Evolutionary conservation across 1,284 basidiomycete genomes (phyloP).

Genomic region (Pterula multifida): DNA sequence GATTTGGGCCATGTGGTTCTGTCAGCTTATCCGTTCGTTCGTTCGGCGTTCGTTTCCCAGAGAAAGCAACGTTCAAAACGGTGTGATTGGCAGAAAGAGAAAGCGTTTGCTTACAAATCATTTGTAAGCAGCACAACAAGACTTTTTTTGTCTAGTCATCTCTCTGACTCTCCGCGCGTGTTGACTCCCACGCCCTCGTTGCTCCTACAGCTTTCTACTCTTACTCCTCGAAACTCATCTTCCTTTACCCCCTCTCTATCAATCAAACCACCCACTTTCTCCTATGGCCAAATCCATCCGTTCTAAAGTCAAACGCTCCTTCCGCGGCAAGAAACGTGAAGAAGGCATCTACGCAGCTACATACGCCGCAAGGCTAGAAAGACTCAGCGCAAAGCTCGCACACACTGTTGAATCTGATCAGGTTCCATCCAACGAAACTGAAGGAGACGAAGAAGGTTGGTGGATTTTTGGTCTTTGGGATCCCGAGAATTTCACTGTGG

Average conservation of each 20-base stretch:
- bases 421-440: conserved; percentile 25
- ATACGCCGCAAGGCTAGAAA: conserved; percentile 74
- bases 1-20: too few species aligned
- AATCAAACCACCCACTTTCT: conserved; percentile 9
- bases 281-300: conserved; percentile 89
- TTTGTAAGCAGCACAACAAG: too few species aligned
- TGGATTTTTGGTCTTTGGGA: conserved; percentile 44
- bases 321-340: conserved; percentile 77
- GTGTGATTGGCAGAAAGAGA: too few species aligned
- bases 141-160: neutral
- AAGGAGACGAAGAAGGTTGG: conserved; percentile 46
- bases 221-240: neutral
- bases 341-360: conserved; percentile 75
- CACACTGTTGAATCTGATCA: conserved; percentile 20
- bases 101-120: too few species aligned
- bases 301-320: conserved; percentile 80
- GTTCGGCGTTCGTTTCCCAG: too few species aligned
- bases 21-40: too few species aligned
- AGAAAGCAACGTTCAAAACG: too few species aligned
- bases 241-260: conserved; percentile 13
- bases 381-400: conserved; percentile 61
- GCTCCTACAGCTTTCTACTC: neutral
- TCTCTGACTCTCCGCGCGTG: neutral
- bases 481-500: conserved; percentile 40
- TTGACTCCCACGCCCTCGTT: neutral